A percentile compares a stretch with the other conserved stretches of the same genome.
phyloP scores from a whole-genome alignment of 495 filamentous ascomycete genomes.

The Annulohypoxylon nitens region DNA sequence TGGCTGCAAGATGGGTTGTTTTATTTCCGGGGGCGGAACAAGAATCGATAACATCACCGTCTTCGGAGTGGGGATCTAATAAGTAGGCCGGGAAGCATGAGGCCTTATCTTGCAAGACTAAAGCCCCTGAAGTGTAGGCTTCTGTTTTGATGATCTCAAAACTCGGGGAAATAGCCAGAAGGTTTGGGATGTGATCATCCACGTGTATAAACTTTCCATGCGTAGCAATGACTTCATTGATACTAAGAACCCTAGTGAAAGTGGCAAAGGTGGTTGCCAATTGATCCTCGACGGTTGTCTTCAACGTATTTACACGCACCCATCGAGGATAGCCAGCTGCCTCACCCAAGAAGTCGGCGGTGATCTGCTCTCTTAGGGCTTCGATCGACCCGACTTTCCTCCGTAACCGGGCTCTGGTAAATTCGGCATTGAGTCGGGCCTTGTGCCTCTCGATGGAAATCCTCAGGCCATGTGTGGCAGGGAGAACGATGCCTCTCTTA shows the following conservation, averaged over 20 bases:
- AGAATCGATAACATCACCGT: conserved; percentile 85
- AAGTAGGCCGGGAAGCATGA: conserved; percentile 95
- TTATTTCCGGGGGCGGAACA: conserved; percentile 98
- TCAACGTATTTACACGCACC: conserved; percentile 88
- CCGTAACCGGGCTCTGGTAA: conserved; percentile 80
- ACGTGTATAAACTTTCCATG: conserved; percentile 61
- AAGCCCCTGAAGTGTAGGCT: conserved; percentile 78
- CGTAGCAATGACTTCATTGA: conserved; percentile 59
- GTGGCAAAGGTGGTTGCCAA: conserved; percentile 74
- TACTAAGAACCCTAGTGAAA: conserved; percentile 63
- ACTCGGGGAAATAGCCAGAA: conserved; percentile 80
- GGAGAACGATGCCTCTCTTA: conserved; percentile 82
- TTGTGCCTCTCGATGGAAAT: conserved; percentile 83
- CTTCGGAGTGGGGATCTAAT: conserved; percentile 69
- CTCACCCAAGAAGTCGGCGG: conserved; percentile 53
- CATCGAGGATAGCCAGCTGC: conserved; percentile 76
- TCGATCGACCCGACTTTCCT: conserved; percentile 74
- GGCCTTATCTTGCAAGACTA: conserved; percentile 96
- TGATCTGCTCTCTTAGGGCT: conserved; percentile 70
- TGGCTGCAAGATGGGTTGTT: conserved; percentile 90
- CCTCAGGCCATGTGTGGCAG: conserved; percentile 79
- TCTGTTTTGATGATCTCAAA: conserved; percentile 74
- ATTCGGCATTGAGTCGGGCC: conserved; percentile 81
- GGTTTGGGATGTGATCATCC: conserved; percentile 83
- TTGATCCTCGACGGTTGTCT: conserved; percentile 75